A percentile compares a stretch with the other conserved stretches of the same genome.
Evolutionary conservation across 257 asterid genomes (phyloP).

Genomic region (Jacaranda mimosifolia): DNA sequence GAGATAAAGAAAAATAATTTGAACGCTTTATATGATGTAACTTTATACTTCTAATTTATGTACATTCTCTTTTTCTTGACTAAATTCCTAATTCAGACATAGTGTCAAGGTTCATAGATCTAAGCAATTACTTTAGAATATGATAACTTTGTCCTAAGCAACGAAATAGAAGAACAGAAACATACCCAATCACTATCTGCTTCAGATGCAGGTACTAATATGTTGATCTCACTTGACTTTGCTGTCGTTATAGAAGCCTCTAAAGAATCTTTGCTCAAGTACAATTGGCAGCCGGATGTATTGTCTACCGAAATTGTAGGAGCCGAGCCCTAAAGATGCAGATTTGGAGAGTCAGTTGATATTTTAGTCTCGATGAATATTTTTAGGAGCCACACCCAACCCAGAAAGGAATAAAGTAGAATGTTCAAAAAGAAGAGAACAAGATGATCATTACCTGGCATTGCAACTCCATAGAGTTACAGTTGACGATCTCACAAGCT

Average conservation of each 20-base stretch:
- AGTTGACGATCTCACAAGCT: constrained; percentile 93
- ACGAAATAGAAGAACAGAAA: constrained; percentile 2
- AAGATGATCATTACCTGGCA: constrained; percentile 66
- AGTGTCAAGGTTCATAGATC: background rate
- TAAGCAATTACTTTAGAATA: background rate
- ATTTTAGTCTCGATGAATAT: background rate
- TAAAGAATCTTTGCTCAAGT: constrained; percentile 83
- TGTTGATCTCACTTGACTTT: constrained; percentile 83
- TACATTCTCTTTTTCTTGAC: no score
- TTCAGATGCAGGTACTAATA: constrained; percentile 78
- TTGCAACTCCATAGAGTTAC: constrained; percentile 79
- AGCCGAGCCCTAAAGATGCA: constrained; percentile 64
- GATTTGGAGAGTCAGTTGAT: constrained; percentile 7
- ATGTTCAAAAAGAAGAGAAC: background rate
- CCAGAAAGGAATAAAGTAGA: background rate
- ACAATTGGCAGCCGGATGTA: constrained; percentile 86
- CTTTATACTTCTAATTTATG: no score
- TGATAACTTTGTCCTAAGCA: background rate
- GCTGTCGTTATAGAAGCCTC: constrained; percentile 84
- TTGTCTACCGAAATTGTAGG: constrained; percentile 92
- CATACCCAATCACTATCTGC: constrained; percentile 90
- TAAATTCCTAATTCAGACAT: no score
- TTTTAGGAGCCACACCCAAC: background rate
- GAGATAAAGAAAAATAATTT: no score
- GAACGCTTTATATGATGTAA: no score